A percentile compares a stretch with the other conserved stretches of the same genome.
Evolutionary conservation across 805 yeast genomes (phyloP).

Genomic region (Hanseniaspora meyeri): DNA sequence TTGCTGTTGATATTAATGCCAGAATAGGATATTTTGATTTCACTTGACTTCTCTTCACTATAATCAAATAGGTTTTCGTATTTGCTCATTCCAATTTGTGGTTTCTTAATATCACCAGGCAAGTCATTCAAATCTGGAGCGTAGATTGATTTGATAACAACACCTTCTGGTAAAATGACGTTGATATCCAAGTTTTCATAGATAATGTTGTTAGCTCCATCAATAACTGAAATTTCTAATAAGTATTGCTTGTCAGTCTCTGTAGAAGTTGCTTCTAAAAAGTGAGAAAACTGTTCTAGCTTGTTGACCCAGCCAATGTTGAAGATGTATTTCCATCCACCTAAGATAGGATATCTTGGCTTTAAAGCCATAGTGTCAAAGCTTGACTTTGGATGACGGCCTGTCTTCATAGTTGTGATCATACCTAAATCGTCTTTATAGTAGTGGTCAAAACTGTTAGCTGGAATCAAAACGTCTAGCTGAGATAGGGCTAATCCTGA

Average conservation of each 20-base stretch:
- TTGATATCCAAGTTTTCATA: constrained; percentile 51
- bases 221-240: constrained; percentile 56
- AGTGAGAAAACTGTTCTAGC: constrained; percentile 41
- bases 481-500: constrained; percentile 45
- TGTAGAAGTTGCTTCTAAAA: constrained; percentile 22
- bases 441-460: constrained; percentile 51
- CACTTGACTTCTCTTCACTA: constrained; percentile 10
- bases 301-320: constrained; percentile 84
- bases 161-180: constrained; percentile 78
- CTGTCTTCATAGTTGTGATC: constrained; percentile 59
- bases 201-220: constrained; percentile 56
- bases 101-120: constrained; percentile 5
- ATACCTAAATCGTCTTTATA: constrained; percentile 85
- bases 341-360: constrained; percentile 91
- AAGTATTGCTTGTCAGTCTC: constrained; percentile 37
- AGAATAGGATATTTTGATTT: constrained; percentile 6
- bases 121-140: constrained; percentile 35
- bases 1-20: constrained; percentile 9
- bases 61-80: constrained; percentile 12
- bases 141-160: constrained; percentile 43
- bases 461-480: constrained; percentile 44
- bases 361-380: constrained; percentile 39
- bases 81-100: constrained; percentile 1
- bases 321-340: constrained; percentile 92
- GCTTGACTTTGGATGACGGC: constrained; percentile 10